phyloP scores from a whole-genome alignment of 768 basidiomycete species.

The Mycena belliarum region DNA sequence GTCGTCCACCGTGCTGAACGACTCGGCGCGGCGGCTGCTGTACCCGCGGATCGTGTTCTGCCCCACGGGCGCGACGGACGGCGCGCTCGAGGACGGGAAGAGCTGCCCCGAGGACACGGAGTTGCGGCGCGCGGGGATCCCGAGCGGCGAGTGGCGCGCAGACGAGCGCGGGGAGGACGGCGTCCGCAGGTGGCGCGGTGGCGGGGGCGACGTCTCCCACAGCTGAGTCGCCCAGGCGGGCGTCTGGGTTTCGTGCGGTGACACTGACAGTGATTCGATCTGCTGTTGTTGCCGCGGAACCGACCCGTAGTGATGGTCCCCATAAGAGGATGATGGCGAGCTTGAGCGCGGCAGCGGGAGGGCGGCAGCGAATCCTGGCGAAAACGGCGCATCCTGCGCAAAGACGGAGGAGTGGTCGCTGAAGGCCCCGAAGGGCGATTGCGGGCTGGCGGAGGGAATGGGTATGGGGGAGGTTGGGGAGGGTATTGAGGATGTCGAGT shows the following conservation, averaged over 20 bases:
- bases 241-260: conserved; percentile 62
- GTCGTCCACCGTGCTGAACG: conserved; percentile 60
- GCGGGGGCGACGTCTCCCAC: conserved; percentile 44
- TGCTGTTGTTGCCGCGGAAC: conserved; percentile 45
- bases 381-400: conserved; percentile 53
- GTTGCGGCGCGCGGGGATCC: conserved; percentile 44
- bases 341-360: conserved; percentile 63
- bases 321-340: conserved; percentile 59
- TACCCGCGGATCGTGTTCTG: conserved; percentile 58
- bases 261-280: conserved; percentile 60
- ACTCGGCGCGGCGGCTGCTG: conserved; percentile 69
- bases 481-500: conserved; percentile 8
- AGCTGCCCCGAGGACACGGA: conserved; percentile 51
- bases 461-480: conserved; percentile 59
- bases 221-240: conserved; percentile 71
- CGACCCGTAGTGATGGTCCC: conserved; percentile 34
- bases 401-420: conserved; percentile 46
- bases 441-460: conserved; percentile 50
- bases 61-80: conserved; percentile 48
- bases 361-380: conserved; percentile 62
- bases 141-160: conserved; percentile 50
- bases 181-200: conserved; percentile 37
- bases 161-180: conserved; percentile 46
- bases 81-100: conserved; percentile 75
- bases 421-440: conserved; percentile 52